A percentile compares a stretch with the other conserved stretches of the same genome.
phyloP scores from a whole-genome alignment of 176 grass and related monocot genomes.

The Triticum turgidum region DNA sequence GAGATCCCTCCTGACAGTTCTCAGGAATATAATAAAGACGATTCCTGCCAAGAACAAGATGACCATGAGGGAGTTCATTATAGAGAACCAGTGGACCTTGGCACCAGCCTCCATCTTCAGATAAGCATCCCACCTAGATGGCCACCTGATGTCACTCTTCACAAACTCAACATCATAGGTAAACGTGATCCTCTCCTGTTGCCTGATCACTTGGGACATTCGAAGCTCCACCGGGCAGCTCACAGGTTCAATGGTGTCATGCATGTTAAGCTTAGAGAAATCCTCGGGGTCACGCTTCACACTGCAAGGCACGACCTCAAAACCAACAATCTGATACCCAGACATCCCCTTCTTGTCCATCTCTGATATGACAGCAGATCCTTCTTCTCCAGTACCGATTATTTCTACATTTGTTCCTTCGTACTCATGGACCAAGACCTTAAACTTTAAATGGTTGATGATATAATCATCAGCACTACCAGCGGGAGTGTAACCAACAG shows the following conservation, averaged over 20 bases:
- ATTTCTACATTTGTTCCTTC: slow-evolving; percentile 57
- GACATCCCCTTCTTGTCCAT: slow-evolving; percentile 69
- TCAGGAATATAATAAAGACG: slow-evolving; percentile 92
- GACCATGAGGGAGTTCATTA: slow-evolving; percentile 94
- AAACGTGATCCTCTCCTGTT: slow-evolving; percentile 74
- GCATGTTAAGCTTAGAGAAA: slow-evolving; percentile 74
- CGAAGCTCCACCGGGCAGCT: slow-evolving; percentile 70
- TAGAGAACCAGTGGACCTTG: slow-evolving; percentile 93
- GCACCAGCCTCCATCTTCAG: slow-evolving; percentile 76
- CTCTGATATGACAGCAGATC: slow-evolving; percentile 65
- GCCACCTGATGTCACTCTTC: slow-evolving; percentile 86
- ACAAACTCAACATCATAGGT: slow-evolving; percentile 81
- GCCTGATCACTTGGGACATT: slow-evolving; percentile 66
- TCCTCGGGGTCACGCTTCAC: slow-evolving; percentile 52
- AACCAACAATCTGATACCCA: slow-evolving; percentile 91
- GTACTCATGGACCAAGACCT: slow-evolving; percentile 83
- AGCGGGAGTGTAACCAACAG: slow-evolving; percentile 61
- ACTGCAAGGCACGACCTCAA: slow-evolving; percentile 86
- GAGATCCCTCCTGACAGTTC: slow-evolving; percentile 83
- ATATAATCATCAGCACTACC: slow-evolving; percentile 71
- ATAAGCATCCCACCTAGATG: slow-evolving; percentile 87
- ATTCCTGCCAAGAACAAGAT: slow-evolving; percentile 89
- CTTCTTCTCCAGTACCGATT: slow-evolving; percentile 80
- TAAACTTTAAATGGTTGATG: slow-evolving; percentile 87
- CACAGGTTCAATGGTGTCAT: slow-evolving; percentile 66